Percentiles rank a stretch among this genome's conserved stretches.
These are phyloP conservation scores for Arbutus unedo DNA, from an alignment of 148 eudicot genomes.

Conservation along the genomic window DNA sequence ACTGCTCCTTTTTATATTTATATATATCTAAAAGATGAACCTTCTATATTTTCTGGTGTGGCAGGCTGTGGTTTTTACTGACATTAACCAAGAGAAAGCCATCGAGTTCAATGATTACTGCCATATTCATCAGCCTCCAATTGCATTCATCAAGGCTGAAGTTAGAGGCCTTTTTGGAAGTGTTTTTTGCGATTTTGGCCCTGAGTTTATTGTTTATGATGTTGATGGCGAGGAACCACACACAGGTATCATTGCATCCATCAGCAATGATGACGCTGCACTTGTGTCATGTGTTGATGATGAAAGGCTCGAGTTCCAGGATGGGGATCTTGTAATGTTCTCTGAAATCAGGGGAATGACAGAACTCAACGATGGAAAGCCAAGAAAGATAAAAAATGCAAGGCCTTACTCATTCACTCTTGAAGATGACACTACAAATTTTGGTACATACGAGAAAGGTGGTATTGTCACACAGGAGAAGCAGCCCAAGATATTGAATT, in stretches of 20 bases:
- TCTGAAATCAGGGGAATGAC: constrained; percentile 70
- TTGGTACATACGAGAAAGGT: constrained; percentile 55
- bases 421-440: constrained; percentile 65
- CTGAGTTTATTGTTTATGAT: constrained; percentile 62
- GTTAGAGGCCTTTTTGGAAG: constrained; percentile 72
- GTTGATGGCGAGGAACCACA: constrained; percentile 87
- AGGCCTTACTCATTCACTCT: constrained; percentile 69
- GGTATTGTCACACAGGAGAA: constrained; percentile 74
- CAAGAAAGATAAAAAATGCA: constrained; percentile 55
- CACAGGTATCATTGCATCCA: constrained; percentile 71
- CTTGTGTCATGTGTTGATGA: constrained; percentile 76
- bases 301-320: constrained; percentile 77
- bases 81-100: constrained; percentile 49
- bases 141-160: constrained; percentile 70
- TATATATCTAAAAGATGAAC: not conserved
- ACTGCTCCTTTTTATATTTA: not conserved
- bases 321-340: constrained; percentile 69
- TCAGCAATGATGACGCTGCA: constrained; percentile 66
- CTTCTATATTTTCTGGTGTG: constrained; percentile 14
- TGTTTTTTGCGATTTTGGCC: constrained; percentile 74
- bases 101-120: constrained; percentile 67
- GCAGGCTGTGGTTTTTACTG: constrained; percentile 70
- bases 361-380: constrained; percentile 71
- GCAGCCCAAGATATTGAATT: constrained; percentile 57
- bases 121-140: constrained; percentile 67